phyloP scores from a whole-genome alignment of 352 stramenopile genomes.

The Pythium chondricola region DNA sequence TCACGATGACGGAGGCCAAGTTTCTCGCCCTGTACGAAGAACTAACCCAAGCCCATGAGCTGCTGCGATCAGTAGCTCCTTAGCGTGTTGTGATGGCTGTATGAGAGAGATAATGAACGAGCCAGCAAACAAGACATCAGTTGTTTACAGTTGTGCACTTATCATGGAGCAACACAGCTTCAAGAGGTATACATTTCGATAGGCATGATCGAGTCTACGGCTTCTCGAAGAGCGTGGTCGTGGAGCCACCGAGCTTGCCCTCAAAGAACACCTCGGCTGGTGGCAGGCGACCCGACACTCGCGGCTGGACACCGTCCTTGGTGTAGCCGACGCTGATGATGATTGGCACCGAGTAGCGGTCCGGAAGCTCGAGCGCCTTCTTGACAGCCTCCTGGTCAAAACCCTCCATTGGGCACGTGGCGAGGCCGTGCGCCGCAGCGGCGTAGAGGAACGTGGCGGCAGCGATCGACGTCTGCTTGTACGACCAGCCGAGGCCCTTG shows the following conservation, averaged over 20 bases:
- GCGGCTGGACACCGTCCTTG: background rate
- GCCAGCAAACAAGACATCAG: background rate
- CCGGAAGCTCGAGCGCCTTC: slow-evolving; percentile 26
- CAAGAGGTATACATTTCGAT: no score
- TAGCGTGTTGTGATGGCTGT: no score
- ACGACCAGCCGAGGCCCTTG: slow-evolving; percentile 22
- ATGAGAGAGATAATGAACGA: no score
- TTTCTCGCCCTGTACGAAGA: slow-evolving; percentile 18
- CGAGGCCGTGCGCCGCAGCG: slow-evolving; percentile 25
- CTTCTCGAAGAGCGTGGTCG: slow-evolving; percentile 12
- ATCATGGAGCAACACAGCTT: no score
- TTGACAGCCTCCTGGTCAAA: slow-evolving; percentile 25
- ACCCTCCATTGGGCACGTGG: slow-evolving; percentile 28
- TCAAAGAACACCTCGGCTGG: slow-evolving; percentile 26
- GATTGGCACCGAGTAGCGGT: slow-evolving; percentile 32
- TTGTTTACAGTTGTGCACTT: no score
- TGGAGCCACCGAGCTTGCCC: slow-evolving; percentile 14
- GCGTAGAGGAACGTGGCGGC: slow-evolving; percentile 30
- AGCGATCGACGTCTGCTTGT: slow-evolving; percentile 34
- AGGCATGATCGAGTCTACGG: no score
- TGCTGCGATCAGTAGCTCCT: slow-evolving; percentile 16
- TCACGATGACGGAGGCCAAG: slow-evolving; percentile 16
- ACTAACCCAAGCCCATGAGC: slow-evolving; percentile 5
- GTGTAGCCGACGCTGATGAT: slow-evolving; percentile 30
- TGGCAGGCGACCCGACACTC: slow-evolving; percentile 9